Base-by-base conservation (phyloP, 176 grass and related monocot species). In the Cenchrus americanus region DNA sequence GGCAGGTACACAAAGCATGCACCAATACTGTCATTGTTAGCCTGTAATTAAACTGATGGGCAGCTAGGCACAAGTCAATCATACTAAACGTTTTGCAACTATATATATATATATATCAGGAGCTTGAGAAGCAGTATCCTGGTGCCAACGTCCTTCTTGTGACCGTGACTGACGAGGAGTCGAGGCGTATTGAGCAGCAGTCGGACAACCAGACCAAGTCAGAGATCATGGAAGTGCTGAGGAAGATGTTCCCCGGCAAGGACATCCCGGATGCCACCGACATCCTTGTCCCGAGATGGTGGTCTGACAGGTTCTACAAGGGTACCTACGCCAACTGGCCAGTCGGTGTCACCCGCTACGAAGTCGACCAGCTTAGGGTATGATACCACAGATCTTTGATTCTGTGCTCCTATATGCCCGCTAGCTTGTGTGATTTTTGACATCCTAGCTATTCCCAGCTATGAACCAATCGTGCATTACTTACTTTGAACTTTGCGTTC, bases 281-380 rank as follows among this genome's bases (percentile, higher is more conserved):
- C 46, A 90, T 95, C 12, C 80, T 87, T 7, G 85, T 95, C 2
- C 88, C 90, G 0, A 86, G 76, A 14, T 92, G 93, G 90, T 92
- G 90, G 93, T 95, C 88, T 7, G 18, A 95, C 59, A 84, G 85
- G 76, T 90, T 88, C 79, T 95, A 77, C 75, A 90, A 71, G 58
- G 93, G 93, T 18, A 61, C 82, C 23, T 92, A 82, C 83, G 88
- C 93, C 13, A 95, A 95, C 42, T 92, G 90, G 85, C 93, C 93
- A 13, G 69, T 92, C 21, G 93, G 90, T 12, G 90, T 95, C 43
- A 92, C 79, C 66, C 75, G 83, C 79, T 90, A 86, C 27, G 90
- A 90, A 82, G 88, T 62, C 9, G 88, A 95, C 32, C 93, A 92
- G 74, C 89, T 96, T 34, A 90, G 90, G 90, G 93, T 95, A 85